A percentile compares a stretch with the other conserved stretches of the same genome.
These are phyloP conservation scores for Phaeoacremonium minimum DNA, from an alignment of 2,329 filamentous ascomycete species.

Conservation along the genomic window DNA sequence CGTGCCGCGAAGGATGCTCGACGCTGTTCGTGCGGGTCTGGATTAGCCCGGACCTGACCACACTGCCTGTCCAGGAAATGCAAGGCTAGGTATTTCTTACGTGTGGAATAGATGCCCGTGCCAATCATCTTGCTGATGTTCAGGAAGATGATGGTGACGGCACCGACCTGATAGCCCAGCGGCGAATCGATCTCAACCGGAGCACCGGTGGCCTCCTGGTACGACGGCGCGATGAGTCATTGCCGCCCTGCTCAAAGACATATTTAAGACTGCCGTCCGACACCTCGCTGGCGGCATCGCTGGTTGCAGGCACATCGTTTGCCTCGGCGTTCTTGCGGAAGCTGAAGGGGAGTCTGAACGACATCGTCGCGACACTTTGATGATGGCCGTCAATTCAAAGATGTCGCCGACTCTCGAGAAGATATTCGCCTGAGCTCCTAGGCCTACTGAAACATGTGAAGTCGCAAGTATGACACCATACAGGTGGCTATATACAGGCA, in stretches of 20 bases:
- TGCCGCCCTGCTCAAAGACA: constrained; percentile 12
- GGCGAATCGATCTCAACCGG: constrained; percentile 56
- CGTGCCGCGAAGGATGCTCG: constrained; percentile 51
- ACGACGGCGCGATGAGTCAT: constrained; percentile 12
- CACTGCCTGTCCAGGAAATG: no score
- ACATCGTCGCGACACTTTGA: not conserved
- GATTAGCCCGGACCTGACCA: no score
- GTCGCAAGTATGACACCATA: not conserved
- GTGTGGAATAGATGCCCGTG: constrained; percentile 59
- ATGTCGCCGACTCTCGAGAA: not conserved
- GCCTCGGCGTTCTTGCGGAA: not conserved
- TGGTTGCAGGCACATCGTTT: not conserved
- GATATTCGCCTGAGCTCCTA: not conserved
- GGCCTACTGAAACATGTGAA: not conserved
- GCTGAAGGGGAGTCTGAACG: not conserved
- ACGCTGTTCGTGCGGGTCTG: constrained; percentile 39
- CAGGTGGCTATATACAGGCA: not conserved
- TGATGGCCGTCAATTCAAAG: not conserved
- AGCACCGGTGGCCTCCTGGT: constrained; percentile 55
- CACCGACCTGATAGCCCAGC: constrained; percentile 54
- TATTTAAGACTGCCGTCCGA: not conserved
- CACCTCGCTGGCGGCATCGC: not conserved
- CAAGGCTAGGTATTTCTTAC: no score
- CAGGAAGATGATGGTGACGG: constrained; percentile 47
- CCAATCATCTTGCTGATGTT: constrained; percentile 62